Base-by-base conservation (phyloP, 2,329 filamentous ascomycete genomes). In the Aquanectria penicillioides region DNA sequence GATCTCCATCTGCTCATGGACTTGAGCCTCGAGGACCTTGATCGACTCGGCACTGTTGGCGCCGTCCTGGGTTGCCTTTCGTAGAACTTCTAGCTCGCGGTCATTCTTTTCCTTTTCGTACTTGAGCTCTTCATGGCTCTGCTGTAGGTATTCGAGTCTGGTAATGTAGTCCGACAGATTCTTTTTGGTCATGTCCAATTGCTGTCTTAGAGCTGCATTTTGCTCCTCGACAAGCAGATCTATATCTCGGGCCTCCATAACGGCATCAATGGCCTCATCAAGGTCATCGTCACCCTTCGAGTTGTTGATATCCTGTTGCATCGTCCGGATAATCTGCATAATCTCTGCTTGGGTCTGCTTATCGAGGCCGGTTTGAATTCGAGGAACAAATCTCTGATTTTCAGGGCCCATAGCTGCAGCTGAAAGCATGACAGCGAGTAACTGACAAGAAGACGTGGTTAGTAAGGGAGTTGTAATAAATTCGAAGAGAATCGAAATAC, bases 1-100 rank as follows among this genome's bases (percentile, higher is more conserved):
- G 46, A 92, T 80, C 57, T 89, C 83, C 72, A 92, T 88, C 68
- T 90, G 87, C 66, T 92, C 86, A 34, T 84, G 83, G 20, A 89
- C 78, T 64, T 84, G 83, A 37, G 78, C 76, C 65, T 88, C 80
- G 65, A 90, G 77, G 59, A 81, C 75, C 74, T 79, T 78, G 62
- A 86, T 81, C 46, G 82, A 77, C 52, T 82, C 79, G 18, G 77
- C 82, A 71, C 77, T 84, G 73, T 78, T 79, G 73, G 79, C 75
- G 71, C 86, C 77, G 77, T 85, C 76, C 74, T 80, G 65, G 72
- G 80, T 77, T 76, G 85, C 74, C 67, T 81, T 78, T 64, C 79
- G 72, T 48, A 84, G 71, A 52, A 83, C 74, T 69, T 81, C 81
- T 8, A 83, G 79, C 70, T 86, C 82, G 26, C 80, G 76, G 52